Evolutionary conservation across 2,329 filamentous ascomycete genomes (phyloP), one percentile per base, ranked within the genome.

Genomic region (Alternaria incomplexa): DNA sequence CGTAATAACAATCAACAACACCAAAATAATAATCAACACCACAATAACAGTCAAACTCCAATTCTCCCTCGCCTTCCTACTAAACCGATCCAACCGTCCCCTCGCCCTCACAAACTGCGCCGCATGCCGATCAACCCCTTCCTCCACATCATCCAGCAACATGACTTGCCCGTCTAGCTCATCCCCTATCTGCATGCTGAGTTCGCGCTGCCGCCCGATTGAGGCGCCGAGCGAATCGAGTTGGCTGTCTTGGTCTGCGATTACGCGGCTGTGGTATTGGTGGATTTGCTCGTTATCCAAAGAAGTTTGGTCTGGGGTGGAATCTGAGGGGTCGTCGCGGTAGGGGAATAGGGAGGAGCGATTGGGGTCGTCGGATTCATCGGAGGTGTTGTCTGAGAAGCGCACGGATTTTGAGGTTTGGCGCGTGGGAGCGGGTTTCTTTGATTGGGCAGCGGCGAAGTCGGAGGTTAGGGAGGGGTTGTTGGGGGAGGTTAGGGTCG

Each of bases 141-240:
- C 87, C 76, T 98, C 96, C 47, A 96, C 89, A 73, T 97, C 95
- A 78, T 97, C 95, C 28, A 99, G 85, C 84, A 99, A 85, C 71
- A 91, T 86, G 40, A 96, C 91, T 74, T 99, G 96, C 70, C 89
- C 91, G 73, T 98, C 96, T 36, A 99, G 85, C 84, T 99, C 96
- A 78, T 97, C 92, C 28, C 96, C 95, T 74, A 99, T 98, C 83
- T 96, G 93, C 83, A 97, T 96, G 77, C 91, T 94, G 65, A 99
- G 85, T 82, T 98, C 93, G 53, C 96, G 86, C 83, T 98, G 96
- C 43, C 96, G 88, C 5, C 92, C 88, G 70, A 99, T 97, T 61
- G 89, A 93, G 73, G 89, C 88, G n/a, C 94, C 93, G 5, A 99
- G 84, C 10, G 87, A 85, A 78, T 98, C 95, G n/a, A 99, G 86